phyloP scores from a whole-genome alignment of 192 early-diverging fungal genomes.

The Entrophospora sp. region DNA sequence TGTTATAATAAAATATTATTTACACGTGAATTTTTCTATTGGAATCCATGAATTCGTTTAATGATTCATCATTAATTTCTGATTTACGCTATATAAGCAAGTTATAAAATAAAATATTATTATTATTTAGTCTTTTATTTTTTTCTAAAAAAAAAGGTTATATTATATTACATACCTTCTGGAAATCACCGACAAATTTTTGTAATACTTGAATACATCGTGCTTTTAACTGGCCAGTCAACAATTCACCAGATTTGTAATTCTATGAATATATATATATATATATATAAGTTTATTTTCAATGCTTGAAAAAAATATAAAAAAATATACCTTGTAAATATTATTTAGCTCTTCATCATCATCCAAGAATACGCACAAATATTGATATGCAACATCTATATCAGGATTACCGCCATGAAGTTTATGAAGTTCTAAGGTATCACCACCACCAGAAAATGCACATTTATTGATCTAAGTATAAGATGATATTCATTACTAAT shows the following conservation, averaged over 20 bases:
- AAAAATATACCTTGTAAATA: constrained; percentile 42
- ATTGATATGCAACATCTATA: constrained; percentile 94
- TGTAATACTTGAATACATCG: constrained; percentile 79
- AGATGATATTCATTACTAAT: neutral
- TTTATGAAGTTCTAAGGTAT: constrained; percentile 76
- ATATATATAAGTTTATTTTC: neutral
- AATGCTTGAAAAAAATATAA: neutral
- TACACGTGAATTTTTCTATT: constrained; percentile 32
- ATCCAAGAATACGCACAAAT: constrained; percentile 88
- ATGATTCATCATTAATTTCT: constrained; percentile 51
- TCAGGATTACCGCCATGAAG: constrained; percentile 81
- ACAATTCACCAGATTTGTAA: constrained; percentile 78
- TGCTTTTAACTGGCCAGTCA: constrained; percentile 84
- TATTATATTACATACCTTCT: constrained; percentile 37
- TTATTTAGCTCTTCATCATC: constrained; percentile 79
- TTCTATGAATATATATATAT: constrained; percentile 19
- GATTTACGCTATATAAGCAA: constrained; percentile 33
- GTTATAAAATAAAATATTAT: neutral
- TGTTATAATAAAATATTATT: neutral
- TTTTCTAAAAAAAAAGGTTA: neutral
- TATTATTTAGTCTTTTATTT: too few relatives aligned
- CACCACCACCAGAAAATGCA: constrained; percentile 90
- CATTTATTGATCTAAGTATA: constrained; percentile 68
- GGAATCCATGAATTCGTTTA: constrained; percentile 58
- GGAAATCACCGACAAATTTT: constrained; percentile 69